These are phyloP conservation scores for Nannochloropsis salina DNA, from an alignment of 108 stramenopile genomes.

Conservation along the genomic window DNA sequence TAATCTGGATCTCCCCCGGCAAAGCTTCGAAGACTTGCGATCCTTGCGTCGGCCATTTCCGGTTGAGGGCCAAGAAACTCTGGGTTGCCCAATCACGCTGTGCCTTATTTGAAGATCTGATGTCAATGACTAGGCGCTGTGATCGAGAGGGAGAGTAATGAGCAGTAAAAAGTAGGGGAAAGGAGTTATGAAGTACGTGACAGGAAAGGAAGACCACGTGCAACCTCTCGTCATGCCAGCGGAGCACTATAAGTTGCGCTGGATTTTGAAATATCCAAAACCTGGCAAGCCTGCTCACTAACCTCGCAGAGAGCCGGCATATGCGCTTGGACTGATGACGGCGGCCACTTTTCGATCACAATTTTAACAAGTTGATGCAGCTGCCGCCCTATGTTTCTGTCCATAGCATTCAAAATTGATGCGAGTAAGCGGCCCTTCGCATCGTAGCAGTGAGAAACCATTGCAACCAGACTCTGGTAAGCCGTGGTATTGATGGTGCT, in stretches of 20 bases:
- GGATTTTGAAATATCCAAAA: too few species aligned
- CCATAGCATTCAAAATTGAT: background rate
- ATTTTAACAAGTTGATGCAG: background rate
- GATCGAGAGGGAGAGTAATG: background rate
- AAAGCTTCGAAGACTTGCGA: background rate
- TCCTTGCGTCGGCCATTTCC: background rate
- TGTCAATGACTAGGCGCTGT: background rate
- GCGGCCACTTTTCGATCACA: conserved; percentile 17
- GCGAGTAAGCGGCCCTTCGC: conserved; percentile 13
- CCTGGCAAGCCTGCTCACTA: background rate
- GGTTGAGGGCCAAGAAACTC: background rate
- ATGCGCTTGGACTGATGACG: background rate
- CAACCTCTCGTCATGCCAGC: too few species aligned
- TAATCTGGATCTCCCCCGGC: background rate
- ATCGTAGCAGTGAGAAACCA: conserved; percentile 17
- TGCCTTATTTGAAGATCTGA: background rate
- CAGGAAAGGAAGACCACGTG: background rate
- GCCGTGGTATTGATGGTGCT: background rate
- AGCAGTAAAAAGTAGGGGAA: background rate
- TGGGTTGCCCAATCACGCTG: background rate
- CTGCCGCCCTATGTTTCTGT: background rate
- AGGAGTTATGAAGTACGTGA: background rate
- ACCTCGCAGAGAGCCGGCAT: background rate
- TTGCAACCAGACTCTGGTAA: background rate
- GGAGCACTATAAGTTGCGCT: too few species aligned